Conservation (phyloP, 306 rosid species). For the Castanopsis chinensis region DNA sequence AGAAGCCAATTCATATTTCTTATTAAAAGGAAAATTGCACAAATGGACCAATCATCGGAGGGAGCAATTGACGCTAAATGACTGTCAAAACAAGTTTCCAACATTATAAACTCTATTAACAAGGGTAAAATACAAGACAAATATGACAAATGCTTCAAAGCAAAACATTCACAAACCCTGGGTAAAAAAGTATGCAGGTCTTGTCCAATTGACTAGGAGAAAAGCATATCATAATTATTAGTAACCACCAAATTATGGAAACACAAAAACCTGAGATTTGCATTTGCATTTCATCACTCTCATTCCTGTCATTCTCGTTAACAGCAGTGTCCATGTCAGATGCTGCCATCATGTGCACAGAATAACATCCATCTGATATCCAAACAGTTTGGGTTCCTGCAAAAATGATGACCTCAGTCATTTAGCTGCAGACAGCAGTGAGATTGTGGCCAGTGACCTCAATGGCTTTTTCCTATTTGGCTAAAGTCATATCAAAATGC, state of each 20-base stretch:
- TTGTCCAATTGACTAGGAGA: not conserved
- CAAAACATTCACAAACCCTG: not conserved
- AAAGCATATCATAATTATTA: not conserved
- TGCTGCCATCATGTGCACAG: slow-evolving; percentile 58
- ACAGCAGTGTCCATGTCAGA: slow-evolving; percentile 49
- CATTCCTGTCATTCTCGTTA: slow-evolving; percentile 42
- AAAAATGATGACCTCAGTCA: slow-evolving; percentile 23
- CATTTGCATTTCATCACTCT: slow-evolving; percentile 46
- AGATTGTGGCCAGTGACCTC: not conserved
- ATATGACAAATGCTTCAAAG: not conserved
- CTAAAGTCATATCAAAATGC: slow-evolving; percentile 11
- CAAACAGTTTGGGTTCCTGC: slow-evolving; percentile 77
- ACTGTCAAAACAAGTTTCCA: not conserved
- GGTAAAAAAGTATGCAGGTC: not conserved
- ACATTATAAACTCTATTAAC: slow-evolving; percentile 8
- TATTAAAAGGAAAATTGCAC: too few relatives aligned
- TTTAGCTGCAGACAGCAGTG: slow-evolving; percentile 20
- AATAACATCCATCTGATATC: slow-evolving; percentile 76
- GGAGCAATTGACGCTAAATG: not conserved
- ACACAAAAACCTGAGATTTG: slow-evolving; percentile 56
- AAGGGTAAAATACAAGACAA: not conserved
- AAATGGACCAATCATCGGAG: not conserved
- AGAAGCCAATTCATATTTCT: too few relatives aligned
- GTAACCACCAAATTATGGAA: slow-evolving; percentile 22
- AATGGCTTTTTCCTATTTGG: not conserved